These are phyloP conservation scores for Podospora fimiseda DNA, from an alignment of 495 filamentous ascomycete genomes.

Conservation along the genomic window DNA sequence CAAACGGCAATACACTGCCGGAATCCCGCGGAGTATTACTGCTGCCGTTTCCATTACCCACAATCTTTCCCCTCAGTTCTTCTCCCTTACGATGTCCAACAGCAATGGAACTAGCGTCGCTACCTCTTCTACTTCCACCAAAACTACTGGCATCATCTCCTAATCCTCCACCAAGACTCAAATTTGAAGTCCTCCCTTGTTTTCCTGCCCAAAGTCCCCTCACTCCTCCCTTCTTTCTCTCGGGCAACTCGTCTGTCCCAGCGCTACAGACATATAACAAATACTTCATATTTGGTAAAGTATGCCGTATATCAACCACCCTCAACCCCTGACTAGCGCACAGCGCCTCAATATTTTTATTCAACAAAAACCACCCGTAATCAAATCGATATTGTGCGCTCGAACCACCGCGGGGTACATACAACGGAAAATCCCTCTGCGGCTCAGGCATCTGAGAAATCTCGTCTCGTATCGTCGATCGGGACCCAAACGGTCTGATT, in stretches of 20 bases:
- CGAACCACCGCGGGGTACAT: slow-evolving; percentile 55
- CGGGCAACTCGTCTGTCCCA: slow-evolving; percentile 68
- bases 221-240: slow-evolving; percentile 70
- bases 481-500: slow-evolving; percentile 61
- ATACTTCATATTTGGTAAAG: slow-evolving; percentile 87
- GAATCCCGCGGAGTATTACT: too few species aligned
- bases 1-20: slow-evolving; percentile 29
- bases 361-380: slow-evolving; percentile 89
- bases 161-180: slow-evolving; percentile 2
- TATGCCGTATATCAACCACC: slow-evolving; percentile 81
- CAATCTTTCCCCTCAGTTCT: slow-evolving; percentile 30
- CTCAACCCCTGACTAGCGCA: slow-evolving; percentile 66
- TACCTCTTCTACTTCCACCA: slow-evolving; percentile 42
- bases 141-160: slow-evolving; percentile 33
- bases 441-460: slow-evolving; percentile 59
- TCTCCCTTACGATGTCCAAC: slow-evolving; percentile 29
- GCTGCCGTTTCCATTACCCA: slow-evolving; percentile 9
- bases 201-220: slow-evolving; percentile 52
- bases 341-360: slow-evolving; percentile 86
- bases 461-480: slow-evolving; percentile 71
- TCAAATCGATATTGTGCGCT: slow-evolving; percentile 81
- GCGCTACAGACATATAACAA: slow-evolving; percentile 80
- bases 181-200: slow-evolving; percentile 22
- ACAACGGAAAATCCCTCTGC: slow-evolving; percentile 72
- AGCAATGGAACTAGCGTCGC: slow-evolving; percentile 34